Evolutionary conservation across 192 early-diverging fungal species (phyloP).

Genomic region (Backusella sp.): DNA sequence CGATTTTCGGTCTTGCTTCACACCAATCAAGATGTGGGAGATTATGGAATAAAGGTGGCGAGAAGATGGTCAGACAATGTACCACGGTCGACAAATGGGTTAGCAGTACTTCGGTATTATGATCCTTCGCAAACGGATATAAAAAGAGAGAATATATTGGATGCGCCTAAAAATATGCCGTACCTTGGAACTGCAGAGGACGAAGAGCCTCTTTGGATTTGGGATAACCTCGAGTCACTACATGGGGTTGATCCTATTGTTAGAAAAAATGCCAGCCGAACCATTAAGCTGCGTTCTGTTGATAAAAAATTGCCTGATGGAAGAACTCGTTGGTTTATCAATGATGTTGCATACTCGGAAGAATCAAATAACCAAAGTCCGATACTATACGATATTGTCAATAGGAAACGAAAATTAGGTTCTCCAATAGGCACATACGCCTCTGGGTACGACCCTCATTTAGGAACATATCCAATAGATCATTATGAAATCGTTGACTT

Average conservation of each 20-base stretch:
- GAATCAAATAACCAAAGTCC: neutral
- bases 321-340: conserved; percentile 21
- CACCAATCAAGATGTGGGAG: conserved; percentile 23
- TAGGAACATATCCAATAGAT: conserved; percentile 27
- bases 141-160: neutral
- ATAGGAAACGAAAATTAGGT: neutral
- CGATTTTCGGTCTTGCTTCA: conserved; percentile 48
- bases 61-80: conserved; percentile 22
- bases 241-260: conserved; percentile 17
- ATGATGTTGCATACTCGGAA: conserved; percentile 20
- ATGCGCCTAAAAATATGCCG: neutral
- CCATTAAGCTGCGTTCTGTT: conserved; percentile 13
- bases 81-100: conserved; percentile 15
- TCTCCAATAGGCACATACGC: neutral
- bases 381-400: conserved; percentile 19
- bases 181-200: neutral
- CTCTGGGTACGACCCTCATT: conserved; percentile 26
- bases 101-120: conserved; percentile 23
- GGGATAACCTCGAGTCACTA: conserved; percentile 17
- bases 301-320: conserved; percentile 15
- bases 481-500: conserved; percentile 34
- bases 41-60: conserved; percentile 32
- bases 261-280: conserved; percentile 2
- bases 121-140: neutral
- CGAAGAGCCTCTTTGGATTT: conserved; percentile 19